phyloP scores from a whole-genome alignment of 352 stramenopile genomes.

The Blastocystis sp. region DNA sequence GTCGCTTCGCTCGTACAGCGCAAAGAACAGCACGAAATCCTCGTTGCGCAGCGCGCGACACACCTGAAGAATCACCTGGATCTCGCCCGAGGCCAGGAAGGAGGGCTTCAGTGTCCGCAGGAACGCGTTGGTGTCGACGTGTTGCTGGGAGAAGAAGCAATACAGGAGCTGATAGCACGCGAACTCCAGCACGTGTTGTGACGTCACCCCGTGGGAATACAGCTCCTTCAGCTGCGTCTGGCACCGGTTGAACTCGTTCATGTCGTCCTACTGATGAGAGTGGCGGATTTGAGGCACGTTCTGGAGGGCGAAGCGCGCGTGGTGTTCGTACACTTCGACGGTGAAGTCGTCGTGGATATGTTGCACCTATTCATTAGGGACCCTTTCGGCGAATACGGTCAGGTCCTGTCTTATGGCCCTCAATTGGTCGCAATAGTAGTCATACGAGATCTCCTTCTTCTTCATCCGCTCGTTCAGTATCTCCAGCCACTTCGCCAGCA shows the following conservation, averaged over 20 bases:
- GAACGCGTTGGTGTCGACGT: conserved; percentile 45
- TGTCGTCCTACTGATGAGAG: conserved; percentile 79
- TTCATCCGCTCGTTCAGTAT: conserved; percentile 32
- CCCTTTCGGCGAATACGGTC: conserved; percentile 77
- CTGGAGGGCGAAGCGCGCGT: conserved; percentile 57
- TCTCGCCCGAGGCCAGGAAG: neutral
- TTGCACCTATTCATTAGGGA: conserved; percentile 79
- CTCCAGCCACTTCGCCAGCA: conserved; percentile 26
- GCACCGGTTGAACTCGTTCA: conserved; percentile 94
- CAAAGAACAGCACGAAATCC: conserved; percentile 38
- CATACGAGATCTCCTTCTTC: conserved; percentile 31
- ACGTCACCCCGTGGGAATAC: conserved; percentile 45
- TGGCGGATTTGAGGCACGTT: neutral
- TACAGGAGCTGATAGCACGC: conserved; percentile 79
- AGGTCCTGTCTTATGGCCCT: conserved; percentile 97
- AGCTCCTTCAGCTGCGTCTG: conserved; percentile 78
- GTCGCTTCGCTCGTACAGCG: conserved; percentile 3
- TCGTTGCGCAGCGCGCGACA: conserved; percentile 38
- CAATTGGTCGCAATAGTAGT: conserved; percentile 88
- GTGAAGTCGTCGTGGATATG: conserved; percentile 77
- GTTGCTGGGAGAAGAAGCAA: conserved; percentile 76
- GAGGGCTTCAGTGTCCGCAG: neutral
- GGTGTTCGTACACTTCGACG: conserved; percentile 74
- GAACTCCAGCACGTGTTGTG: conserved; percentile 76
- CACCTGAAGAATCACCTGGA: conserved; percentile 2